Evolutionary conservation across 768 basidiomycete species (phyloP), one percentile per base, ranked within the genome.

Genomic region (Xerocomellus amylosporus): DNA sequence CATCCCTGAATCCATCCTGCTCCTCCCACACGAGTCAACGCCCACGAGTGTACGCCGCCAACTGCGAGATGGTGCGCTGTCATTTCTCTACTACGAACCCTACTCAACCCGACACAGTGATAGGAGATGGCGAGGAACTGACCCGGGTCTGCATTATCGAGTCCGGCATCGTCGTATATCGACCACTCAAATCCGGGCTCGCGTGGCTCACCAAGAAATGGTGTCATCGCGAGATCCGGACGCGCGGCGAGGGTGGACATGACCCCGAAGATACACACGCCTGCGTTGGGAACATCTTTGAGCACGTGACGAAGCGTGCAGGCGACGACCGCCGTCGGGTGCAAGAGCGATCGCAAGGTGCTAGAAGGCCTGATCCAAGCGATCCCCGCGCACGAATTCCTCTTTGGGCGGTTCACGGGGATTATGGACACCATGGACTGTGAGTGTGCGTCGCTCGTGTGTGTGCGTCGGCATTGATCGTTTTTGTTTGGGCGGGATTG

Each of bases 141-240:
- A 87, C 95, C 2, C 77, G 94, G 39, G 81, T 96, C 3, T 93
- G 88, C 49, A 67, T 97, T 26, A 83, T 98, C 58, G 91, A 99
- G 63, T 90, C 90, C 1, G n/a, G n/a, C n/a, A n/a, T n/a, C n/a
- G 85, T 99, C 52, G 73, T 78, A 5, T 95, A 98, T 1, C 83
- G 92, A 38, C 94, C 96, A 0, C 83, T 93, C 57, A 98, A 98
- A 73, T 92, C 95, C 0, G 93, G 91, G 2, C 80, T 99, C 8
- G 94, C 94, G n/a, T 98, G 93, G 93, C 82, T 99, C 42, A 91
- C 92, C 41, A 90, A 90, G 66, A 93, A 91, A 66, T 98, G 93
- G 93, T 87, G 92, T 52, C 83, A 82, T 10, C 81, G 89, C 47
- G 91, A 94, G 62, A 98, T 99, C 39, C 96, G 98, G 70, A 83